A percentile compares a stretch with the other conserved stretches of the same genome.
phyloP scores from a whole-genome alignment of 495 filamentous ascomycete species.

The Neurospora sp. region DNA sequence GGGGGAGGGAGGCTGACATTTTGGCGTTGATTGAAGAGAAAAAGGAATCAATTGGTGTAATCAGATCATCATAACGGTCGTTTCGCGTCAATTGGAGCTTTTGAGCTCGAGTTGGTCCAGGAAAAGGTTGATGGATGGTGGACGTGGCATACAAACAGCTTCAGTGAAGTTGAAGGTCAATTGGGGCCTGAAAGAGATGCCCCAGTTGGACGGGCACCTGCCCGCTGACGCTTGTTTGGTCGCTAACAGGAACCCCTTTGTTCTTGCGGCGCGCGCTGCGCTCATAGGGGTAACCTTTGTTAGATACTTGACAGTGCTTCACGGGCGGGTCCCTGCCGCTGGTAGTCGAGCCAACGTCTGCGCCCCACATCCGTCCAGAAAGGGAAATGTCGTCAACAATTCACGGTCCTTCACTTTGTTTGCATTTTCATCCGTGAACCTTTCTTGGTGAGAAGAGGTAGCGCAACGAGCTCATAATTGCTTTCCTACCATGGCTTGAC shows the following conservation, averaged over 20 bases:
- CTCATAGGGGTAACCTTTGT: too few relatives aligned
- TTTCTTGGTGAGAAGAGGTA: background rate
- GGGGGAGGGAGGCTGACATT: constrained; percentile 26
- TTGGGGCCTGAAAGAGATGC: background rate
- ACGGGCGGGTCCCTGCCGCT: background rate
- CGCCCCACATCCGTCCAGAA: constrained; percentile 6
- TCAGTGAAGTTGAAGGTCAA: background rate
- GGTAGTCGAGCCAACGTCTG: background rate
- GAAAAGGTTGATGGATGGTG: background rate
- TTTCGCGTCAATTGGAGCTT: background rate
- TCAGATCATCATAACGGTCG: background rate
- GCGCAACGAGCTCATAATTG: background rate
- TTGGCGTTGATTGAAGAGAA: background rate
- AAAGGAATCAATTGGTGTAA: background rate
- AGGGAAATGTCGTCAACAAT: constrained; percentile 23
- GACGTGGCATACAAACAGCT: background rate
- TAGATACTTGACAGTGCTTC: background rate
- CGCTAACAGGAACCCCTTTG: background rate
- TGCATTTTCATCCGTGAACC: background rate
- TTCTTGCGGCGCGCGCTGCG: too few relatives aligned
- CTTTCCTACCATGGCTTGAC: background rate
- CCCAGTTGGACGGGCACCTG: background rate
- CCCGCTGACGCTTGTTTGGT: background rate
- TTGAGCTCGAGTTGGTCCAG: background rate
- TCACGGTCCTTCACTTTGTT: background rate